A percentile compares a stretch with the other conserved stretches of the same genome.
phyloP scores from a whole-genome alignment of 345 rosid genomes.

The Eucalyptus caleyi region DNA sequence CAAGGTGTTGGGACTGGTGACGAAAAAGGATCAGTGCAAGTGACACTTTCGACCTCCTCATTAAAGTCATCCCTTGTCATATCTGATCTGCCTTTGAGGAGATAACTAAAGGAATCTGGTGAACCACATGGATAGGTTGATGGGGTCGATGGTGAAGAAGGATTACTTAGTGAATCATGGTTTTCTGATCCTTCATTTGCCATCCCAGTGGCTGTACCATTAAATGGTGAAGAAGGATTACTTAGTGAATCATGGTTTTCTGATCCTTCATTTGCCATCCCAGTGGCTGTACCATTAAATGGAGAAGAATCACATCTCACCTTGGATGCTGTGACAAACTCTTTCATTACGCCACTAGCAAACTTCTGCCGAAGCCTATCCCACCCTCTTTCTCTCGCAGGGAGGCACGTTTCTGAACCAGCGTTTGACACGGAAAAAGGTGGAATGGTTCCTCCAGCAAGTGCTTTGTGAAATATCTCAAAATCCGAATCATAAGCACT shows the following conservation, averaged over 20 bases:
- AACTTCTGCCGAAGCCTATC: conserved; percentile 50
- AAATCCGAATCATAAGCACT: conserved; percentile 52
- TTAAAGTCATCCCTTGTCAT: conserved; percentile 6
- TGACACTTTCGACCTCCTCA: conserved; percentile 1
- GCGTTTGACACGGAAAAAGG: conserved; percentile 30
- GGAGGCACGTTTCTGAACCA: conserved; percentile 50
- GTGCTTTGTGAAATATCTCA: conserved; percentile 49
- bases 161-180: neutral
- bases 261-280: neutral
- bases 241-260: neutral
- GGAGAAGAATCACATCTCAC: conserved; percentile 1
- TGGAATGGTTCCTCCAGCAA: conserved; percentile 61
- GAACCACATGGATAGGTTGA: conserved; percentile 21
- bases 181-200: conserved; percentile 1
- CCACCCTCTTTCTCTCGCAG: conserved; percentile 60
- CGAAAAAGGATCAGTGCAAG: conserved; percentile 4
- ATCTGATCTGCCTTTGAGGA: conserved; percentile 7
- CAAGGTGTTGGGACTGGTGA: conserved; percentile 9
- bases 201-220: neutral
- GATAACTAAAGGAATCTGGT: conserved; percentile 32
- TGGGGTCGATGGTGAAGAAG: conserved; percentile 16
- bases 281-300: neutral
- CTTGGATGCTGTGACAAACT: conserved; percentile 31
- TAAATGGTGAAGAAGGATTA: neutral
- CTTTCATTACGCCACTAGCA: conserved; percentile 40